Conservation (phyloP, 2,329 filamentous ascomycete species). For the Paecilomyces niveus region DNA sequence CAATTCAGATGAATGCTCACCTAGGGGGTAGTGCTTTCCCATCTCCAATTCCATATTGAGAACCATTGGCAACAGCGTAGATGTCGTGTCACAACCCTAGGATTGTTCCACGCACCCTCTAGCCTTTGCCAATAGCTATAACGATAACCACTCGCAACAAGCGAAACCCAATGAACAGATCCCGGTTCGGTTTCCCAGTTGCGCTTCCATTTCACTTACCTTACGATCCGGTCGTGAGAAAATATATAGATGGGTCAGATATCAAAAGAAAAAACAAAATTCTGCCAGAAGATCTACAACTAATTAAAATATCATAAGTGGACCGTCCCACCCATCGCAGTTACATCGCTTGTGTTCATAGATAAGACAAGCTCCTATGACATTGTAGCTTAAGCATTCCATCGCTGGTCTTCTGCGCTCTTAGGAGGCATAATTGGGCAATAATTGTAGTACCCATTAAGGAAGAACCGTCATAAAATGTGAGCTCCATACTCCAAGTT, state of each 20-base stretch:
- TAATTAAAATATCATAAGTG: background rate
- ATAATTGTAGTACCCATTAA: background rate
- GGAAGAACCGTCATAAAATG: background rate
- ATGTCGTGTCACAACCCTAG: background rate
- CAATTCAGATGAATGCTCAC: background rate
- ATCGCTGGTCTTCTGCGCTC: background rate
- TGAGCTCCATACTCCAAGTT: background rate
- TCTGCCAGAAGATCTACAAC: background rate
- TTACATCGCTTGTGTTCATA: background rate
- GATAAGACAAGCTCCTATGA: background rate
- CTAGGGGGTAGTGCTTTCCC: background rate
- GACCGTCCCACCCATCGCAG: background rate
- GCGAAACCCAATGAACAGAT: background rate
- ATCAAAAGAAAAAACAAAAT: background rate
- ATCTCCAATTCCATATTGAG: background rate
- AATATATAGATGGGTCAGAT: background rate
- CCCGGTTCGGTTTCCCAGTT: background rate
- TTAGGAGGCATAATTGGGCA: background rate
- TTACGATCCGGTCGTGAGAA: background rate
- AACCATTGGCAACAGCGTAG: background rate
- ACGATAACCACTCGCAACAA: background rate
- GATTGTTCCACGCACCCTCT: background rate
- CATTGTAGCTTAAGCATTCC: background rate
- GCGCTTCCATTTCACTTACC: background rate
- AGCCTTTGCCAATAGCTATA: background rate